Percentiles rank a stretch among this genome's conserved stretches.
These are phyloP conservation scores for Diversispora eburnea DNA, from an alignment of 192 early-diverging fungal species.

Conservation along the genomic window DNA sequence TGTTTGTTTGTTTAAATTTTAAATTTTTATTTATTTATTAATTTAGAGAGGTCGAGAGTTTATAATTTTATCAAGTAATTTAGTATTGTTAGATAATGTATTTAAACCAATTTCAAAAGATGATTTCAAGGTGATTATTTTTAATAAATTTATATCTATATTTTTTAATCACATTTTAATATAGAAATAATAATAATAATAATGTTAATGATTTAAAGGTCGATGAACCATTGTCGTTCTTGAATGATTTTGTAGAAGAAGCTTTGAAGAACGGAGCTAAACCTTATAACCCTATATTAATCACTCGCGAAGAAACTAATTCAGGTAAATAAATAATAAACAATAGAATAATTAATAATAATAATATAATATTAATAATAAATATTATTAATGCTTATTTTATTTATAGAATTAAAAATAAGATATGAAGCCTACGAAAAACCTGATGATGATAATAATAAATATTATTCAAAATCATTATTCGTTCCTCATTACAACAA, in stretches of 20 bases:
- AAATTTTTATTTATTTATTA: neutral
- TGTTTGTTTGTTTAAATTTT: neutral
- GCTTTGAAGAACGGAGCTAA: slow-evolving; percentile 22
- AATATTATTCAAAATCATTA: neutral
- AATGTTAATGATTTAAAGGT: slow-evolving; percentile 17
- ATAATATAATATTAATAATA: neutral
- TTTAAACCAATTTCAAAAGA: neutral
- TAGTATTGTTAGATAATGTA: neutral
- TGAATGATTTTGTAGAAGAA: slow-evolving; percentile 17
- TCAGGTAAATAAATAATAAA: neutral
- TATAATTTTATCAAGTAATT: neutral
- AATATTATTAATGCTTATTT: neutral
- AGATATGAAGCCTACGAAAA: slow-evolving; percentile 29
- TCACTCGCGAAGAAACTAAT: neutral
- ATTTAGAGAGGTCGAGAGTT: slow-evolving; percentile 19
- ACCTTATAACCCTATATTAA: slow-evolving; percentile 16
- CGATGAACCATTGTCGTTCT: slow-evolving; percentile 20
- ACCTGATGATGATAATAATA: neutral
- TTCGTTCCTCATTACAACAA: neutral
- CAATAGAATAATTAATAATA: neutral
- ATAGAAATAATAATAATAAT: neutral
- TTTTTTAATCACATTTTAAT: neutral
- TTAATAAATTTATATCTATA: neutral
- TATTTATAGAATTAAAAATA: neutral
- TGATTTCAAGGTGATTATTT: neutral